Base-by-base conservation (phyloP, 1,139 yeast genomes). In the Geotrichum siamense region DNA sequence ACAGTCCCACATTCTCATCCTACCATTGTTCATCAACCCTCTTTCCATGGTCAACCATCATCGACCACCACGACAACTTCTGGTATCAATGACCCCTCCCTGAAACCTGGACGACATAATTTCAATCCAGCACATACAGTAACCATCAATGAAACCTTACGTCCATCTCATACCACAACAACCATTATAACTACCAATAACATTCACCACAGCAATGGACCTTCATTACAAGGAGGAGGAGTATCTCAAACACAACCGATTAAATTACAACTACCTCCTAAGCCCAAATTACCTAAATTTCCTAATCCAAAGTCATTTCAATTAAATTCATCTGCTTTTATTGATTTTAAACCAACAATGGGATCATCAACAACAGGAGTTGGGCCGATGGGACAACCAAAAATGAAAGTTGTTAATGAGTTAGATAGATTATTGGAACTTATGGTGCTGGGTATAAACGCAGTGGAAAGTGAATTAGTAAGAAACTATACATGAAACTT, bases 361-460 rank as follows among this genome's bases (percentile, higher is more conserved):
- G 3, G 19, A 13, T 16, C 23, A 15, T 13, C 20, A 19, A 15
- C 20, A 19, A 5, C 26, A 23, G 28, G 20, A 23, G 40, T 21
- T 13, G 21, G n/a, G 6, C 4, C 37, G n/a, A 16, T 8, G 3
- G 57, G 35, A 55, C 64, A 2, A 60, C 63, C 1, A 53, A 54
- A 29, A 52, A 55, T 20, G 56, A 51, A n/a, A 9, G 59, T 60
- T 2, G 50, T 56, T 22, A 50, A 48, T 17, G 60, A 60, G 40
- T 50, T 63, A 31, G 56, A 55, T 25, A 45, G 45, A 28, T 52
- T 63, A 26, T 52, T 63, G 16, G 55, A 50, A n/a, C 48, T 55
- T 4, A 56, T 59, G 41, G 55, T 54, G 28, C 51, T 47, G n/a
- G 67, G 65, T 4, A 48, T 64, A 13, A 48, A 51, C 47, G 45